Evolutionary conservation across 1,284 basidiomycete species (phyloP), one percentile per base, ranked within the genome.

Genomic region (Sporisorium scitamineum): DNA sequence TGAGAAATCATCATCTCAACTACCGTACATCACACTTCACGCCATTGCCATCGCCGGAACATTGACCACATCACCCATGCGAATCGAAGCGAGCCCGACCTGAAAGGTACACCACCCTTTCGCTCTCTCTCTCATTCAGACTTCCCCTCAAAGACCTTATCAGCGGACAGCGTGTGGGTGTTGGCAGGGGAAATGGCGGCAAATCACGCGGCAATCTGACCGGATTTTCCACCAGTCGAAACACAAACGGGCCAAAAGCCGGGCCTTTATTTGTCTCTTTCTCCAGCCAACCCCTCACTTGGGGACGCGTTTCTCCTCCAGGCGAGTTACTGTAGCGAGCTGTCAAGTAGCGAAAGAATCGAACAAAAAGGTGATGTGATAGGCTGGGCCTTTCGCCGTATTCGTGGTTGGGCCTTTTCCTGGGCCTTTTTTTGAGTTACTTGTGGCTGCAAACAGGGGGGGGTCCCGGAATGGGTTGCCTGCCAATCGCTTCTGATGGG

Each of bases 351-450:
- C 54, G 54, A 41, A 32, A 13, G 11, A 11, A 27, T 48, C 7
- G 10, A 34, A 16, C 61, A n/a, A n/a, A n/a, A n/a, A n/a, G n/a
- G n/a, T n/a, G n/a, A n/a, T n/a, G n/a, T n/a, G 65, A 75, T 61
- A 63, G 57, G 63, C 61, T 69, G 71, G 66, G 66, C 66, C 71
- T 74, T 73, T 73, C 65, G 70, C 70, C 70, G 71, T 2, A 58
- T 57, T 31, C 37, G 9, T 32, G 45, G 16, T 34, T 26, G 62
- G 62, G 62, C 62, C 62, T 44, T 65, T 61, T 71, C 62, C 65
- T 61, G 71, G 71, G 66, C 71, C 71, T 64, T 68, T 63, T 65
- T 63, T 50, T 18, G n/a, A n/a, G n/a, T n/a, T n/a, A n/a, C n/a
- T n/a, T n/a, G n/a, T n/a, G n/a, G n/a, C n/a, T n/a, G n/a, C n/a